Conservation (phyloP, 164 flowering plant genomes). For the Piper longum region DNA sequence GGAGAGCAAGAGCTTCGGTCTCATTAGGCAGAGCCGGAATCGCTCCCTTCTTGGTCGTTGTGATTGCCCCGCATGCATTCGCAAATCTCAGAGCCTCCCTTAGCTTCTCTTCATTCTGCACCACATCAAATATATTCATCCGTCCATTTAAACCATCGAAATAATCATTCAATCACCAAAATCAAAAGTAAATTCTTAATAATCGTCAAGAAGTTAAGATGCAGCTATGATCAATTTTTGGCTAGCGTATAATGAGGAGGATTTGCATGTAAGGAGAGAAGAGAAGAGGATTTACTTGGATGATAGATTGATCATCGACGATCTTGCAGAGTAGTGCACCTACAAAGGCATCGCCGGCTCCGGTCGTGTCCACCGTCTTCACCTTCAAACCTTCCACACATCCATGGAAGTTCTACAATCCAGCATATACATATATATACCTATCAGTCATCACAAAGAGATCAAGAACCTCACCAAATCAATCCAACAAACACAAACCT, state of each 20-base stretch:
- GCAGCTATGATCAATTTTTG: not conserved
- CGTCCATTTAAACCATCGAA: constrained; percentile 14
- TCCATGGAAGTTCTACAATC: constrained; percentile 57
- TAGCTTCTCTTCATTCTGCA: constrained; percentile 61
- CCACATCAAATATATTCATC: constrained; percentile 19
- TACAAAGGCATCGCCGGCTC: constrained; percentile 90
- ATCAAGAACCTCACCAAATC: not conserved
- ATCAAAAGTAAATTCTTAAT: too few species aligned
- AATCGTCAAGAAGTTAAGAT: not conserved
- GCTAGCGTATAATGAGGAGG: too few species aligned
- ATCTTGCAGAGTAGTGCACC: constrained; percentile 64
- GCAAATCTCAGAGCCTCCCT: constrained; percentile 48
- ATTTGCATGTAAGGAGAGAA: not conserved
- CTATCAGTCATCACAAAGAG: not conserved
- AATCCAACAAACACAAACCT: constrained; percentile 24
- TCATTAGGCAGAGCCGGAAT: constrained; percentile 84
- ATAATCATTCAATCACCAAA: not conserved
- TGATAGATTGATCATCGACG: constrained; percentile 47
- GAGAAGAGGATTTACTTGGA: constrained; percentile 34
- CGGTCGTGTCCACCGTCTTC: constrained; percentile 83
- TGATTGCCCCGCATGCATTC: constrained; percentile 91
- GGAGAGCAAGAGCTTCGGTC: constrained; percentile 30
- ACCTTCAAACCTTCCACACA: constrained; percentile 49
- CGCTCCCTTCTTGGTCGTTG: constrained; percentile 89
- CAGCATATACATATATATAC: too few species aligned